These are phyloP conservation scores for Paraconiothyrium brasiliense DNA, from an alignment of 2,329 filamentous ascomycete species.

Conservation along the genomic window DNA sequence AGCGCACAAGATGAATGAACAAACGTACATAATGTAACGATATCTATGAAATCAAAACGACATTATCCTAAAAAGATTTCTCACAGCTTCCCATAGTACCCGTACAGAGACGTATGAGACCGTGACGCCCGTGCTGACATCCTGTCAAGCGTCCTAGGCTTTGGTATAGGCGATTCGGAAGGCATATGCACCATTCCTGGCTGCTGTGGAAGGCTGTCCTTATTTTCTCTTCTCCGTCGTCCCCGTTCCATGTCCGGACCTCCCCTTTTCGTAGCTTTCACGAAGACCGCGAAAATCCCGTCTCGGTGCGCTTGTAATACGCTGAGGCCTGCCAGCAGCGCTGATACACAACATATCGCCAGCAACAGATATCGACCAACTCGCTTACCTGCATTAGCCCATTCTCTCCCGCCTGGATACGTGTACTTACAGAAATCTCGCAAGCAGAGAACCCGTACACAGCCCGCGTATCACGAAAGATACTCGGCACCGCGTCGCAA, in stretches of 20 bases:
- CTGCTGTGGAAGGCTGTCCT: background rate
- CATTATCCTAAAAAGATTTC: background rate
- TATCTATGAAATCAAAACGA: slow-evolving; percentile 5
- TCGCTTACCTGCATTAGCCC: background rate
- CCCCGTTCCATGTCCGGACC: background rate
- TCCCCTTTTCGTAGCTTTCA: background rate
- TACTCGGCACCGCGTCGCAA: slow-evolving; percentile 23
- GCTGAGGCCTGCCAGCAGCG: slow-evolving; percentile 11
- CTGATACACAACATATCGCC: slow-evolving; percentile 12
- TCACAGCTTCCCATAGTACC: slow-evolving; percentile 10
- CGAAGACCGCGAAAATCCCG: slow-evolving; percentile 10
- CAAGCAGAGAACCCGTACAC: slow-evolving; percentile 25
- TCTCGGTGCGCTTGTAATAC: slow-evolving; percentile 15
- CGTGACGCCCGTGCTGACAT: background rate
- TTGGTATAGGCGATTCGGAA: background rate
- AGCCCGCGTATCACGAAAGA: slow-evolving; percentile 9
- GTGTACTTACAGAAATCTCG: slow-evolving; percentile 21
- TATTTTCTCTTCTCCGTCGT: background rate
- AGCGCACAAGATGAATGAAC: background rate
- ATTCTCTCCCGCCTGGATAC: background rate
- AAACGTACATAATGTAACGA: background rate
- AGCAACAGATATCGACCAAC: slow-evolving; percentile 10
- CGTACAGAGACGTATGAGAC: slow-evolving; percentile 2
- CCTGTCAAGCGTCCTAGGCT: background rate
- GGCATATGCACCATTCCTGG: slow-evolving; percentile 1